A percentile compares a stretch with the other conserved stretches of the same genome.
Conservation (phyloP, 805 yeast genomes). For the Candida mattraensis region DNA sequence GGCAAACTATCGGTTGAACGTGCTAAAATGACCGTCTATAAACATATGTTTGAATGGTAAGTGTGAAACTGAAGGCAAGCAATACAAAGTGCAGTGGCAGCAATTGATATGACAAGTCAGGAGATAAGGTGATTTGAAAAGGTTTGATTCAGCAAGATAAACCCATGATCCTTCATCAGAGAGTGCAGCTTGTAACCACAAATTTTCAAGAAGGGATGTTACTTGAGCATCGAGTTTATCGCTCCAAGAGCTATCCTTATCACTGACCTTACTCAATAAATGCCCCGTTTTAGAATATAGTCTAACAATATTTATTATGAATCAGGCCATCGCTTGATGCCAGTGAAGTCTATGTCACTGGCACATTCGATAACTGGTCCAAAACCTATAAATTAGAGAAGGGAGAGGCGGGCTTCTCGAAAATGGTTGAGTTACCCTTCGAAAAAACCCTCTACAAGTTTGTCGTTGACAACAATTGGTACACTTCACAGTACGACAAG, state of each 20-base stretch:
- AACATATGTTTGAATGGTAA: constrained; percentile 28
- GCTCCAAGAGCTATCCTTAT: too few relatives aligned
- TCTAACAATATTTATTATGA: constrained; percentile 1
- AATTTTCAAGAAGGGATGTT: too few relatives aligned
- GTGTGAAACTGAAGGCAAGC: constrained; percentile 4
- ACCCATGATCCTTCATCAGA: too few relatives aligned
- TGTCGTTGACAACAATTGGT: constrained; percentile 61
- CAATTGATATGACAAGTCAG: neutral
- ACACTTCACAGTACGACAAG: constrained; percentile 38
- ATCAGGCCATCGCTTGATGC: constrained; percentile 33
- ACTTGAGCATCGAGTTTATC: too few relatives aligned
- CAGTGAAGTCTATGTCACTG: constrained; percentile 53
- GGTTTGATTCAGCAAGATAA: too few relatives aligned
- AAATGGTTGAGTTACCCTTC: constrained; percentile 43
- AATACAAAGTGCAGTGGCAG: neutral
- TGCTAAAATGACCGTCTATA: constrained; percentile 16
- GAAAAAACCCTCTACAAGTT: constrained; percentile 50
- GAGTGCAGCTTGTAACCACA: too few relatives aligned
- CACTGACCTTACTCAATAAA: neutral
- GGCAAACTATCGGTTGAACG: too few relatives aligned
- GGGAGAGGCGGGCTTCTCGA: constrained; percentile 38
- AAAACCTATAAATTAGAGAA: constrained; percentile 43
- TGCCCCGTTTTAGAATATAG: neutral
- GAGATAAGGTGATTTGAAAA: neutral
- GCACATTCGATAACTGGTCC: constrained; percentile 60